Evolutionary conservation across 1,139 yeast genomes (phyloP).

Genomic region (Yamadazyma conglobata): DNA sequence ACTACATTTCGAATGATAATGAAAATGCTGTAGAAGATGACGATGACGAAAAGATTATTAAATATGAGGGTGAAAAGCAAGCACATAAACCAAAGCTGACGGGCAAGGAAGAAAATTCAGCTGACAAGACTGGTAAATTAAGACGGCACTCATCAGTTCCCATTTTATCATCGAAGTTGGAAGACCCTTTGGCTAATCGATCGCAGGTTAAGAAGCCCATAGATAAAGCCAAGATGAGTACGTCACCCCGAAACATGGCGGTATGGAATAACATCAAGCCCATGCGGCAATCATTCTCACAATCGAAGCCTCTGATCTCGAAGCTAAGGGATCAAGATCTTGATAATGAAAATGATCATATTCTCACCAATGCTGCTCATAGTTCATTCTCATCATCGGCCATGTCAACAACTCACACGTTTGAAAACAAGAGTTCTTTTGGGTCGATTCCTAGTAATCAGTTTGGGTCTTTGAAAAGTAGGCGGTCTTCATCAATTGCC

Average conservation of each 20-base stretch:
- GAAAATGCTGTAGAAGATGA: conserved; percentile 18
- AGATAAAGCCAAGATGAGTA: conserved; percentile 6
- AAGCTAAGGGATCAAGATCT: conserved; percentile 21
- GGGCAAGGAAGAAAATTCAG: not conserved
- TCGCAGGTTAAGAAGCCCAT: too few relatives aligned
- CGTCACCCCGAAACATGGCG: conserved; percentile 12
- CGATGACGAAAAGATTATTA: conserved; percentile 12
- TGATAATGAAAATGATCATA: conserved; percentile 37
- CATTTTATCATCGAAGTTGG: too few relatives aligned
- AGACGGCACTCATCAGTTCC: conserved; percentile 12
- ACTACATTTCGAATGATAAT: conserved; percentile 12
- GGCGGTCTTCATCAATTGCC: conserved; percentile 21
- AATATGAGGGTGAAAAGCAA: conserved; percentile 10
- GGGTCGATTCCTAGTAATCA: conserved; percentile 12
- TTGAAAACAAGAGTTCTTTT: conserved; percentile 13
- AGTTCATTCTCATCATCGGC: conserved; percentile 16
- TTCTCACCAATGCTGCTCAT: conserved; percentile 32
- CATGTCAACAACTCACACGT: conserved; percentile 5
- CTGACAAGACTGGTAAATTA: not conserved
- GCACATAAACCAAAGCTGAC: conserved; percentile 5
- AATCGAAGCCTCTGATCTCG: not conserved
- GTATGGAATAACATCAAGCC: conserved; percentile 8
- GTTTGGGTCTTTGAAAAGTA: conserved; percentile 20
- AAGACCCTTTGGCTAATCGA: too few relatives aligned
- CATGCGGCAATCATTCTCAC: conserved; percentile 9